Base-by-base conservation (phyloP, 441 rosid species). In the Gossypium schwendimanii region DNA sequence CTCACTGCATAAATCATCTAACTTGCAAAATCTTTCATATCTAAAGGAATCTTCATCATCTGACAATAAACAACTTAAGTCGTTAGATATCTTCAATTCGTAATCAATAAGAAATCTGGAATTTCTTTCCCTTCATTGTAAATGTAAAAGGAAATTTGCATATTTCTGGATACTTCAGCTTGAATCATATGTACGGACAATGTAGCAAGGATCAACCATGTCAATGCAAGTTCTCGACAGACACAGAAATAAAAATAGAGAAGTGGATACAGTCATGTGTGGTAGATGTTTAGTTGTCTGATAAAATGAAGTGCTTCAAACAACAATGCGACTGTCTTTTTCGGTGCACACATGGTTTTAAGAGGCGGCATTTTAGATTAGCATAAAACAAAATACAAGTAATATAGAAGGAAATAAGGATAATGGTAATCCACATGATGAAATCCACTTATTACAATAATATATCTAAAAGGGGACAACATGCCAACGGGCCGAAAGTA, bases 401-500 rank as follows among this genome's bases (percentile, higher is more conserved):
- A 74, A 41, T 10, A 55, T 68, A 21, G 45, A 67, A 59, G 23
- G 23, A 72, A 31, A 47, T 59, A 47, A 78, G 53, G 39, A 53
- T 58, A 39, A 54, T 69, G 63, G 70, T 72, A 72, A 73, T 74
- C 41, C 72, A 74, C 80, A 72, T 73, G 75, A 84, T 63, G 70
- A 76, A 67, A 75, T 75, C 71, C 15, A 59, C 28, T 28, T 10
- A 69, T 28, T 54, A 33, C 28, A 2, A 70, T n/a, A 77, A 24
- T 49, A n/a, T 14, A 74, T 73, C 71, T 52, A 74, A 65, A 58
- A 67, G 59, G 80, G 70, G 69, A 61, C 73, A 70, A 24, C 77
- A 73, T 39, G 73, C 69, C 78, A 12, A 79, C 33, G 74, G 69
- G 61, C 49, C 31, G 73, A 80, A 78, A 85, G 74, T 18, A 68